Base-by-base conservation (phyloP, 768 basidiomycete species). In the Mycena sanguinolenta region DNA sequence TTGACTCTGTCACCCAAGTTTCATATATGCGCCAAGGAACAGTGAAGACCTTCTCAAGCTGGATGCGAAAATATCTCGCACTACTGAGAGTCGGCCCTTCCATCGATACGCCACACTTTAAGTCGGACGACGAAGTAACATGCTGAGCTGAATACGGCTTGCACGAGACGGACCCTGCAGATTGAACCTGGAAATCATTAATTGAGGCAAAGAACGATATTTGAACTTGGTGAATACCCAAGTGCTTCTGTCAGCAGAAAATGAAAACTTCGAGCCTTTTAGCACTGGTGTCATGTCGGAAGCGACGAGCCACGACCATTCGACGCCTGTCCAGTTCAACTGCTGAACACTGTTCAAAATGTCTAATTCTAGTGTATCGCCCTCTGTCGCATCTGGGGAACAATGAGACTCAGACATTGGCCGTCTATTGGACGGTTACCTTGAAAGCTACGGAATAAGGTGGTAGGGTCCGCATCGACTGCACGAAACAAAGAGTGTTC, bases 391-490 rank as follows among this genome's bases (percentile, higher is more conserved):
- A 67, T 74, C 77, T 76, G 32, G 49, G 9, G 14, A 13, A 34
- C 4, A 19, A 53, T 58, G 1, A 63, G 27, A 14, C 17, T 21
- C 14, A 8, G 17, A 2, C 30, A 25, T 10, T 25, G 0, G 30
- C 52, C 9, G 27, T n/a, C 14, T 3, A 52, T 28, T 28, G 17
- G 17, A 30, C 17, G 1, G 21, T 61, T 73, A 90, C 91, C 74
- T 67, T 78, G 70, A 34, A 80, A 74, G 75, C 89, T 90, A 38
- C 81, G 82, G 73, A 92, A 92, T 0, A 78, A 82, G 36, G 89
- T 90, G 12, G 78, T 77, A 4, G 76, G 71, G n/a, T 81, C 74
- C 9, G 86, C 84, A 79, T 92, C 90, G 6, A 91, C 90, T 4
- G 89, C 90, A 75, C 81, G 79, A 16, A 88, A 89, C 28, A 84